Base-by-base conservation (phyloP, 208 protist species). In the Wallacemonas sp. region DNA sequence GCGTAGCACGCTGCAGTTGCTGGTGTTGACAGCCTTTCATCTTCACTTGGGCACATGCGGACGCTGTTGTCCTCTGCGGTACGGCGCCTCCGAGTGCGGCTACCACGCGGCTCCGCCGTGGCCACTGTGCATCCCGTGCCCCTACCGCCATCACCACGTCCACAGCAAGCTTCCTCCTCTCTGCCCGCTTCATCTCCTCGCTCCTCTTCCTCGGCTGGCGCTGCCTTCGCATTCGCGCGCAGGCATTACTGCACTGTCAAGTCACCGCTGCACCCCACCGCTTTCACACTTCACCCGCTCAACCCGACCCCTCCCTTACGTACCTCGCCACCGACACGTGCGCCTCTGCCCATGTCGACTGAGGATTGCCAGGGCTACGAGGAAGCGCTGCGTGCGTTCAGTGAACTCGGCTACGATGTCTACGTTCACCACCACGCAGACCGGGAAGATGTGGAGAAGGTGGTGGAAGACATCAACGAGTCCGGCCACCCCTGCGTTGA, bases 391-490 rank as follows among this genome's bases (percentile, higher is more conserved):
- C 50, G 50, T 38, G 50, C 39, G 50, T 57, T 34, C 32, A 57
- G 21, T 37, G 55, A 62, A 21, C 55, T 62, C 22, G 55, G 55
- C 34, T 36, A 36, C 55, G 38, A 48, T 36, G 38, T 62, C 38
- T 62, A 48, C 38, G 38, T 48, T 5, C 39, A 62, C 37, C 22
- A 62, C 37, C 27, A 64, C 26, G 59, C n/a, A 3, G 27, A 52
- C 22, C 41, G 22, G 15, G 42, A 64, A 21, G 59, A 57, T 2
- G 78, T 82, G 19, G 78, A 83, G 50, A 80, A 78, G 63, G 83
- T 89, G 10, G 86, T 90, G 38, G 82, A 88, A 61, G 82, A 78
- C 24, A 83, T 80, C 62, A 73, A 78, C 60, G 80, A 87, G 26
- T 87, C 87, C 68, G 71, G 53, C 26, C 54, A 44, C 38, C 67